Evolutionary conservation across 352 stramenopile genomes (phyloP).

Genomic region (Phytophthora litchii): DNA sequence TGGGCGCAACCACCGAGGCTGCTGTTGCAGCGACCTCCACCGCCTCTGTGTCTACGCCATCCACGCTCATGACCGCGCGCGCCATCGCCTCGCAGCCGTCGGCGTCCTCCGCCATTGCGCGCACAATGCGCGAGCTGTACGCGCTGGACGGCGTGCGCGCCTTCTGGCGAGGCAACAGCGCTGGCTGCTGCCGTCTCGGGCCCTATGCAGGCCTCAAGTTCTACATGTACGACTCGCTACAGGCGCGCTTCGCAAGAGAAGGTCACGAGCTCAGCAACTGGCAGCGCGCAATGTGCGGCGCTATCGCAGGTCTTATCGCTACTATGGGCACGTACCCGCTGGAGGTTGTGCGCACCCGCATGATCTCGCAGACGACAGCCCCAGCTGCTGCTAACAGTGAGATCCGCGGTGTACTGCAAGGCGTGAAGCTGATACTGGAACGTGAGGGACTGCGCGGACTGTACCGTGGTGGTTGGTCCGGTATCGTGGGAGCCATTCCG

Average conservation of each 20-base stretch:
- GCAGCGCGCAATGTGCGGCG: slow-evolving; percentile 63
- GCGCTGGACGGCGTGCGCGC: slow-evolving; percentile 64
- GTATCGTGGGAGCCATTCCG: slow-evolving; percentile 71
- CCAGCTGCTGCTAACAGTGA: slow-evolving; percentile 37
- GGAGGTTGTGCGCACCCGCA: slow-evolving; percentile 81
- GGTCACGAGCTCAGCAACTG: slow-evolving; percentile 47
- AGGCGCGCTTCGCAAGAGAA: slow-evolving; percentile 44
- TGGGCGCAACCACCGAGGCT: slow-evolving; percentile 10
- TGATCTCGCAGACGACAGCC: slow-evolving; percentile 65
- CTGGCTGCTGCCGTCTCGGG: slow-evolving; percentile 76
- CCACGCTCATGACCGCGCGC: slow-evolving; percentile 31
- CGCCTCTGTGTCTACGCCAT: slow-evolving; percentile 16
- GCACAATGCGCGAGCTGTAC: slow-evolving; percentile 68
- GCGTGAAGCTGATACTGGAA: slow-evolving; percentile 60
- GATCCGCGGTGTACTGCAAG: slow-evolving; percentile 67
- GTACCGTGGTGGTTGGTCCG: slow-evolving; percentile 75
- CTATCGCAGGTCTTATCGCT: slow-evolving; percentile 65
- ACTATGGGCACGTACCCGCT: slow-evolving; percentile 82
- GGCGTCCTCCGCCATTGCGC: slow-evolving; percentile 43
- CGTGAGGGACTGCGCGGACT: slow-evolving; percentile 69
- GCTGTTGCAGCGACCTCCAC: slow-evolving; percentile 3
- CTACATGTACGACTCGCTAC: slow-evolving; percentile 76
- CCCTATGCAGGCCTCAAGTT: slow-evolving; percentile 86
- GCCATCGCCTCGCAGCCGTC: slow-evolving; percentile 34
- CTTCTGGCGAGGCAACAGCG: slow-evolving; percentile 84